A percentile compares a stretch with the other conserved stretches of the same genome.
phyloP scores from a whole-genome alignment of 768 basidiomycete species.

The Mycena haematopus region DNA sequence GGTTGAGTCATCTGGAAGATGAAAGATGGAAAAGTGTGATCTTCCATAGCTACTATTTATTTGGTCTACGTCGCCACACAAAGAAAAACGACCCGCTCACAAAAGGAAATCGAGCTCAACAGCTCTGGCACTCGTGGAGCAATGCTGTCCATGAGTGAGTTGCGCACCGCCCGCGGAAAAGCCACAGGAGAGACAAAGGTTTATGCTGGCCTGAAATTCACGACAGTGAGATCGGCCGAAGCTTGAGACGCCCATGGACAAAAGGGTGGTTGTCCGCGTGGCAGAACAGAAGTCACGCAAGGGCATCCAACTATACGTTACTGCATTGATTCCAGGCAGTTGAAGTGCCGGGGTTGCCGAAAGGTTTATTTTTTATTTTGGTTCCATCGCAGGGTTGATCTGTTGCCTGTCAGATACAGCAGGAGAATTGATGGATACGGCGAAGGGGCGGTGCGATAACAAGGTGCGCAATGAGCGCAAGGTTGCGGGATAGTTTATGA shows the following conservation, averaged over 20 bases:
- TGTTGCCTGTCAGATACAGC: background rate
- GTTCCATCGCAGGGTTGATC: too few species aligned
- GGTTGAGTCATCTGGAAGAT: background rate
- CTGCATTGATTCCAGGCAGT: background rate
- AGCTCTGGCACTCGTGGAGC: background rate
- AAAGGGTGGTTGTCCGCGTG: background rate
- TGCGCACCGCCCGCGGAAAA: background rate
- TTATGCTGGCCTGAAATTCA: background rate
- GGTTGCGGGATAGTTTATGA: background rate
- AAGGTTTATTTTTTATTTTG: too few species aligned
- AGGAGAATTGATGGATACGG: background rate
- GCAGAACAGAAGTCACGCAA: background rate
- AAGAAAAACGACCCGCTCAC: background rate
- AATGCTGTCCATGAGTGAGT: background rate
- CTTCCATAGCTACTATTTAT: too few species aligned
- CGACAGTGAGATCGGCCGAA: background rate
- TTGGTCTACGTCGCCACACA: background rate
- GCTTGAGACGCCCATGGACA: background rate
- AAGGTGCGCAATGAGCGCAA: background rate
- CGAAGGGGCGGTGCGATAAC: background rate
- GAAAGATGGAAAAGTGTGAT: background rate
- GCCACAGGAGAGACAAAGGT: background rate
- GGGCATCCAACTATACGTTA: background rate
- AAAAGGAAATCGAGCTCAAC: background rate
- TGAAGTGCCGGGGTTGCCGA: background rate